These are phyloP conservation scores for Botryotinia narcissicola DNA, from an alignment of 2,329 filamentous ascomycete genomes.

Conservation along the genomic window DNA sequence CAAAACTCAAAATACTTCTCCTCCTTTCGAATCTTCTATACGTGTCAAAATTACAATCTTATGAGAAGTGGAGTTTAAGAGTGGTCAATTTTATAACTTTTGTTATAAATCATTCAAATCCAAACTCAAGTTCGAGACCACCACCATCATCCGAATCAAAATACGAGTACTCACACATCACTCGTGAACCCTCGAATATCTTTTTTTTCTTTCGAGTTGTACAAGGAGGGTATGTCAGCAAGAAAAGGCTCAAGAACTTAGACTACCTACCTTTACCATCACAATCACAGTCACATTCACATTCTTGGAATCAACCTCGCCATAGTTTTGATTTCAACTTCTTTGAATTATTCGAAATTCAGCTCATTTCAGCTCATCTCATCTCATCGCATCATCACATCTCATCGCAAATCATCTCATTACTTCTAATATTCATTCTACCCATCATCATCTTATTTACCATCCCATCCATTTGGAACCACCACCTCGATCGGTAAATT, in stretches of 20 bases:
- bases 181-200: neutral
- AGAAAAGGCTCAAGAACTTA: neutral
- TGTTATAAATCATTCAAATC: neutral
- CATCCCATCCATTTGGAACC: neutral
- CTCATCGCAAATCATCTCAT: neutral
- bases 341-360: neutral
- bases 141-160: neutral
- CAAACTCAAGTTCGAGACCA: neutral
- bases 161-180: conserved; percentile 3
- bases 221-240: neutral
- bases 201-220: neutral
- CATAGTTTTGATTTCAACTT: neutral
- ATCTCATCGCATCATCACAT: neutral
- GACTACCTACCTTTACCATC: neutral
- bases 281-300: neutral
- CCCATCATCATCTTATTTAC: neutral
- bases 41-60: neutral
- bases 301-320: neutral
- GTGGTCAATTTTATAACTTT: neutral
- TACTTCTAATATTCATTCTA: neutral
- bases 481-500: neutral
- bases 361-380: neutral
- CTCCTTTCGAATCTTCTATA: neutral
- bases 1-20: neutral
- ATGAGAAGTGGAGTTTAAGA: neutral